Evolutionary conservation across 2,329 filamentous ascomycete species (phyloP), one percentile per base, ranked within the genome.

Genomic region (Aspergillus ruber): DNA sequence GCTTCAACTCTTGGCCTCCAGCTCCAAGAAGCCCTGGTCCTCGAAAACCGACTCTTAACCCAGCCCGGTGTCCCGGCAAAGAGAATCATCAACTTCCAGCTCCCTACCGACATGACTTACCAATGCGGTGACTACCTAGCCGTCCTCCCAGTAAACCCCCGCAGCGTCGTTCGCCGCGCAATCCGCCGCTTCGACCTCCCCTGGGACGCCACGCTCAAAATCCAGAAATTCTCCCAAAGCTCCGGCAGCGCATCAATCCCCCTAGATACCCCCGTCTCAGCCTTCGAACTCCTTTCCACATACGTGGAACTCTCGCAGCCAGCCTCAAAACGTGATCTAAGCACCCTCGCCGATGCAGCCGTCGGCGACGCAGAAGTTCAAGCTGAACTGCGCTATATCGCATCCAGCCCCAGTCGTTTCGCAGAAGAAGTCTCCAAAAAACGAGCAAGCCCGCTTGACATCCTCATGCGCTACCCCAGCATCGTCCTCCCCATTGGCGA

Each of bases 101-200:
- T 91, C 1, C 86, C 87, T 0, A 77, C 74, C 0, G 79, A 77
- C 44, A 75, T 81, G 73, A 76, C 74, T 0, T 91, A 90, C 66
- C 76, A 78, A 35, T 79, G 84, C 2, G 88, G 87, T 12, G 87
- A 91, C 60, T 91, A 93, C 61, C 76, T 91, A 0, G 84, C 85
- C 0, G 74, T 90, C 2, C 71, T 90, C 1, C 87, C 87, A 0
- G 68, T 87, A 25, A 91, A 91, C 62, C 81, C 82, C 1, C 74
- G 74, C 41, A 68, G 76, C 25, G 81, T 73, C 8, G 78, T 90
- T 2, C 74, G 76, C 4, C 76, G 85, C 7, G 84, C 80, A 0
- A 80, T 89, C 67, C 72, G 77, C 18, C 57, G 68, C 47, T 90
- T 90, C 61, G 70, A 77, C 1, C 68, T 91, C 0, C 77, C 84